Conservation (phyloP, 345 rosid species). For the Streptanthus diversifolius region DNA sequence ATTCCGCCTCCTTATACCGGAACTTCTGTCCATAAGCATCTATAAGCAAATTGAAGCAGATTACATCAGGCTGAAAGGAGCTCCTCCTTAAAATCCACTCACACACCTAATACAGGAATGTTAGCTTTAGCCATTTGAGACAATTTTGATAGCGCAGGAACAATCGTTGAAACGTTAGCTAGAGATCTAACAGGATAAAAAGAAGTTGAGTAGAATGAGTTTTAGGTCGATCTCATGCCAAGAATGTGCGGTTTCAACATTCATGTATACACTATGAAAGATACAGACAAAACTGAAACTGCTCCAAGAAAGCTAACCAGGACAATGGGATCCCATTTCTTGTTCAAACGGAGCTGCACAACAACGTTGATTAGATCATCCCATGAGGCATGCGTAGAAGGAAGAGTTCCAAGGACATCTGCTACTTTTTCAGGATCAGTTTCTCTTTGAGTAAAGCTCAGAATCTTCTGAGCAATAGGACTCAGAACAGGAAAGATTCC, state of each 20-base stretch:
- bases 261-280: not conserved
- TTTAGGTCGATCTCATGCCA: not conserved
- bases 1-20: slow-evolving; percentile 63
- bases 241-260: not conserved
- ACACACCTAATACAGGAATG: slow-evolving; percentile 49
- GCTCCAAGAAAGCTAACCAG: slow-evolving; percentile 41
- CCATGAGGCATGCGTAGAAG: slow-evolving; percentile 70
- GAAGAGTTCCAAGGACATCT: slow-evolving; percentile 59
- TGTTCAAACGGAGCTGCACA: slow-evolving; percentile 78
- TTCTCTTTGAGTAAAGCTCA: slow-evolving; percentile 50
- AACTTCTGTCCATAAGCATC: slow-evolving; percentile 81
- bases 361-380: slow-evolving; percentile 79
- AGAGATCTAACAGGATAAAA: too few relatives aligned
- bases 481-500: slow-evolving; percentile 88
- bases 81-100: slow-evolving; percentile 81
- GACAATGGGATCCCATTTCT: slow-evolving; percentile 67
- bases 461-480: slow-evolving; percentile 69
- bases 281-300: not conserved
- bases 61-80: slow-evolving; percentile 77
- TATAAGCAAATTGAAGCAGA: slow-evolving; percentile 83
- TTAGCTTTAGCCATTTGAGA: slow-evolving; percentile 2
- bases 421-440: slow-evolving; percentile 43
- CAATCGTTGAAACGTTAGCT: too few relatives aligned
- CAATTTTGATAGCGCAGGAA: not conserved
- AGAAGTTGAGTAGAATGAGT: too few relatives aligned